Base-by-base conservation (phyloP, 768 basidiomycete species). In the Xerocomus brunneocitrinus region DNA sequence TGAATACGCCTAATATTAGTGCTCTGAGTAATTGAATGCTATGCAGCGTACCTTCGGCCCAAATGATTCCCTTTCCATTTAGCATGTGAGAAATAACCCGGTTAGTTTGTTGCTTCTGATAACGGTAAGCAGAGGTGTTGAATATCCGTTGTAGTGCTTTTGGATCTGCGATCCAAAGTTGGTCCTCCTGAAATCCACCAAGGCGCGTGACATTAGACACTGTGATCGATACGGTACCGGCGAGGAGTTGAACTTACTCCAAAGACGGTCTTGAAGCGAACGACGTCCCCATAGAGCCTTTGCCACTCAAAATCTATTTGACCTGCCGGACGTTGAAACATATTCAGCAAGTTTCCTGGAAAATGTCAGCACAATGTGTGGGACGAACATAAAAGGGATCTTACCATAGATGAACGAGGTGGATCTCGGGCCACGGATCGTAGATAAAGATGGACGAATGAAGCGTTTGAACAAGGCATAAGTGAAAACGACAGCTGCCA, bases 111-210 rank as follows among this genome's bases (percentile, higher is more conserved):
- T 47, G 71, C 52, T 78, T 80, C 25, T 60, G 62, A 53, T 74
- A 80, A 25, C 67, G 66, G 51, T 80, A 78, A 2, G 46, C 22
- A 5, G 34, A 25, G 4, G 75, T 75, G 24, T 73, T 70, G 53
- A 74, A 71, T 30, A 80, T 67, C 45, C 58, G 59, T 35, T 65
- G 68, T 0, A 72, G 40, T 6, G 77, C 78, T 56, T 81, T 80
- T 5, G 77, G 73, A 59, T 81, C 79, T 6, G 76, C 67, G 2
- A 80, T 58, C 40, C 77, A 60, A 14, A 80, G 73, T 25, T 73
- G 68, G 52, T 79, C 72, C 58, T 71, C 72, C 78, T 78, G 49
- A 14, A 39, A 47, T 42, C 27, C 24, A 22, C 35, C 64, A 67
- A 14, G 31, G 46, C 48, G 13, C 44, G 54, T 45, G 4, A 22